Evolutionary conservation across 805 yeast genomes (phyloP).

Genomic region (Wickerhamiella bombiphila): DNA sequence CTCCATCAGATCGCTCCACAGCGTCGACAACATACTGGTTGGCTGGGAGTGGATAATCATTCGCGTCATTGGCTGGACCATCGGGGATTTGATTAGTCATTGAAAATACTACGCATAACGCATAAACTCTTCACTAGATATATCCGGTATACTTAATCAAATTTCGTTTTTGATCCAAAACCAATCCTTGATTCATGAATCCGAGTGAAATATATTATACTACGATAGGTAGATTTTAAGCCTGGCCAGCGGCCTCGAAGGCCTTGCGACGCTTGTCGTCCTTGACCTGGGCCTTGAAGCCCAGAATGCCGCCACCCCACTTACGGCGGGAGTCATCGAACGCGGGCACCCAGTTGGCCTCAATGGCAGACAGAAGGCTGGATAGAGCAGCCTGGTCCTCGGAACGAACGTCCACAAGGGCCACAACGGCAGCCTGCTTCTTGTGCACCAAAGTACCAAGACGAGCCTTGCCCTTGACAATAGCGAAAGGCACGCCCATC

Average conservation of each 20-base stretch:
- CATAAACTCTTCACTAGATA: no score
- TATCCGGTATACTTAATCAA: no score
- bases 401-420: constrained; percentile 84
- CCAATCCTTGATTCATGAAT: no score
- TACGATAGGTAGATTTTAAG: not conserved
- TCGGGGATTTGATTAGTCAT: not conserved
- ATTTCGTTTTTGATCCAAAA: no score
- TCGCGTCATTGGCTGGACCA: constrained; percentile 6
- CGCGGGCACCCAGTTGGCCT: constrained; percentile 85
- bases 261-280: constrained; percentile 59
- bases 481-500: constrained; percentile 99
- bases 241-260: constrained; percentile 20
- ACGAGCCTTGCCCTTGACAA: constrained; percentile 97
- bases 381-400: constrained; percentile 94
- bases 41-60: constrained; percentile 3
- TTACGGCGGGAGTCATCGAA: constrained; percentile 93
- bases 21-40: constrained; percentile 16
- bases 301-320: constrained; percentile 99
- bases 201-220: not conserved
- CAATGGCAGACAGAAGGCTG: constrained; percentile 79
- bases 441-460: constrained; percentile 94
- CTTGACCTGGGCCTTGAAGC: constrained; percentile 84
- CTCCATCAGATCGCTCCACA: constrained; percentile 64
- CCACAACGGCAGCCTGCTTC: constrained; percentile 95
- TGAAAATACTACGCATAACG: not conserved